These are phyloP conservation scores for Puccinia hordei DNA, from an alignment of 1,284 basidiomycete genomes.

Conservation along the genomic window DNA sequence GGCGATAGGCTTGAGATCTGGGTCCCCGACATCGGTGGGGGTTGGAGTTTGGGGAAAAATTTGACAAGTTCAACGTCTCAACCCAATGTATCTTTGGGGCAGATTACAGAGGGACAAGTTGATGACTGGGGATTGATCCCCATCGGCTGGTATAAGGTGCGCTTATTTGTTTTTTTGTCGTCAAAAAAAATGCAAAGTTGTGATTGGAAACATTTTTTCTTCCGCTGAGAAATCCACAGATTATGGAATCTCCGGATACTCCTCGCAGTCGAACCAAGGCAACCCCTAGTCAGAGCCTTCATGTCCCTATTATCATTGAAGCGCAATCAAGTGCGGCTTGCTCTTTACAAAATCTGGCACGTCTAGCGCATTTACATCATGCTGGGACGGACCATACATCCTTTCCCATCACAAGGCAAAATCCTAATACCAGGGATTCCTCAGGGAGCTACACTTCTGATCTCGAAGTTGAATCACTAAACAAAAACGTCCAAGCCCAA, in stretches of 20 bases:
- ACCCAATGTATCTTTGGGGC: background rate
- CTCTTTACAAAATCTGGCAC: background rate
- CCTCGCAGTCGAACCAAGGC: background rate
- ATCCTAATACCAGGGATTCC: background rate
- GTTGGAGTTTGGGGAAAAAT: conserved; percentile 29
- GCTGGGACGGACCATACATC: background rate
- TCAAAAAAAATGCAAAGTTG: background rate
- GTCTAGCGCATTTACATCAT: background rate
- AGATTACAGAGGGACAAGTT: background rate
- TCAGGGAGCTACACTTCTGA: background rate
- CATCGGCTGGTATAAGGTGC: conserved; percentile 36
- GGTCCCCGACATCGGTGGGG: conserved; percentile 2
- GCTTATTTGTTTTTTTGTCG: background rate
- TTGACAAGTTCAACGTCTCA: background rate
- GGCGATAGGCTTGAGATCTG: conserved; percentile 16
- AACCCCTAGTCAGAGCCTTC: background rate
- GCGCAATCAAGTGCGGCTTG: background rate
- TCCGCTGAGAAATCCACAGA: background rate
- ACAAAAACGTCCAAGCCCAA: background rate
- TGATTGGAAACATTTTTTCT: background rate
- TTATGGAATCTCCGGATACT: background rate
- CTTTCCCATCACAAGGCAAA: background rate
- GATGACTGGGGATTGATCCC: conserved; percentile 9
- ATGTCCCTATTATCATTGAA: background rate
- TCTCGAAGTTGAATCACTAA: background rate